Base-by-base conservation (phyloP, 2,329 filamentous ascomycete species). In the Colletotrichum ledebouriae region DNA sequence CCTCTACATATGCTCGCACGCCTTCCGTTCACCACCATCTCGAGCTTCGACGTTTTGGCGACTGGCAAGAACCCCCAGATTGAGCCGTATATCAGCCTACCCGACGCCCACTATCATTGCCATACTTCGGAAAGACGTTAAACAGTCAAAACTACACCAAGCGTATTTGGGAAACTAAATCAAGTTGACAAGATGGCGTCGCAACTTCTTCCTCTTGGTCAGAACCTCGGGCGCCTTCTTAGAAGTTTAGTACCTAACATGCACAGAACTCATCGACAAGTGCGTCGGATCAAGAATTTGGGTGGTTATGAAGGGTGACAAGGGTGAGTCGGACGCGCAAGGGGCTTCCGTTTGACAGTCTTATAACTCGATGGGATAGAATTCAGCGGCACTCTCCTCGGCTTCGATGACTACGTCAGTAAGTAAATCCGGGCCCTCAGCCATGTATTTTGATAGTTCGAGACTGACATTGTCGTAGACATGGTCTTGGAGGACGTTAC, bases 361-460 rank as follows among this genome's bases (percentile, higher is more conserved):
- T 37, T 17, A 69, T 69, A 34, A 70, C 39, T 12, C 44, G 15
- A 34, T 49, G 37, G 34, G 65, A 50, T 78, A 98, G 96, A 99
- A 81, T 99, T 99, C 83, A 93, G 92, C 73, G 96, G 96, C 62
- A 98, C 94, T 7, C 86, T 99, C 29, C 88, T 97, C 63, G 96
- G 96, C 3, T 99, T 99, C 76, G 96, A 99, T 79, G 96, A 99
- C 87, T 99, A 98, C 84, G 96, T 99, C 87, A 99, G 94, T 98
- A 87, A 85, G 95, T 97, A 47, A 63, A 49, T 34, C 15, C 25
- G 15, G 17, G 5, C 25, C 9, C 22, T 22, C 46, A 20, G 50
- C 29, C 29, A 41, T 44, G 2, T 22, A 15, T 7, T 7, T 42
- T 4, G 6, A 33, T 17, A 9, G 20, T n/a, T 2, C 3, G n/a